These are phyloP conservation scores for Guyanaporus albipodus DNA, from an alignment of 768 basidiomycete species.

Conservation along the genomic window DNA sequence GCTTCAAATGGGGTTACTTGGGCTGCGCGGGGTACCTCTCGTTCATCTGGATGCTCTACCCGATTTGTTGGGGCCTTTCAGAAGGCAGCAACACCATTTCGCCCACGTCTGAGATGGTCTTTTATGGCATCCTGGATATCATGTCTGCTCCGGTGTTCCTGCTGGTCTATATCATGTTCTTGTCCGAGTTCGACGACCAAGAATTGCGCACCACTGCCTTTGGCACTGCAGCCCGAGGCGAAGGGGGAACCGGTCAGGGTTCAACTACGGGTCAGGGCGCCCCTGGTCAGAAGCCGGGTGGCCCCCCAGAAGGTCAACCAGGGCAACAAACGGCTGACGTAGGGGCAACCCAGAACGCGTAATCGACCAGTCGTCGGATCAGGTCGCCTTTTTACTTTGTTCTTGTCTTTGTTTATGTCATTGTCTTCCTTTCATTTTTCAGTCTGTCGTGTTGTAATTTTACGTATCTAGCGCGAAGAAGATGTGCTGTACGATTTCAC, in stretches of 20 bases:
- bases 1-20: constrained; percentile 28
- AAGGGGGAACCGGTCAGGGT: neutral
- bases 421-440: neutral
- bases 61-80: constrained; percentile 52
- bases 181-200: neutral
- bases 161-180: constrained; percentile 25
- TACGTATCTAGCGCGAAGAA: neutral
- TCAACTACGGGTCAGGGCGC: too few relatives aligned
- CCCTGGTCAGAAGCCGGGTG: too few relatives aligned
- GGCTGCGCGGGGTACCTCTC: constrained; percentile 41
- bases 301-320: too few relatives aligned
- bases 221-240: constrained; percentile 1
- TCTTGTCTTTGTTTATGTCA: too few relatives aligned
- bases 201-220: constrained; percentile 7
- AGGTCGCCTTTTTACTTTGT: too few relatives aligned
- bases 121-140: constrained; percentile 47
- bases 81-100: constrained; percentile 51
- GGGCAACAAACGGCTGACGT: too few relatives aligned
- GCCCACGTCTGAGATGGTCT: constrained; percentile 50
- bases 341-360: too few relatives aligned
- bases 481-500: neutral
- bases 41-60: constrained; percentile 56
- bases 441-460: neutral
- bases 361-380: too few relatives aligned
- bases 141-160: constrained; percentile 39